A percentile compares a stretch with the other conserved stretches of the same genome.
Evolutionary conservation across 192 early-diverging fungal species (phyloP).

Genomic region (Backusella circina): DNA sequence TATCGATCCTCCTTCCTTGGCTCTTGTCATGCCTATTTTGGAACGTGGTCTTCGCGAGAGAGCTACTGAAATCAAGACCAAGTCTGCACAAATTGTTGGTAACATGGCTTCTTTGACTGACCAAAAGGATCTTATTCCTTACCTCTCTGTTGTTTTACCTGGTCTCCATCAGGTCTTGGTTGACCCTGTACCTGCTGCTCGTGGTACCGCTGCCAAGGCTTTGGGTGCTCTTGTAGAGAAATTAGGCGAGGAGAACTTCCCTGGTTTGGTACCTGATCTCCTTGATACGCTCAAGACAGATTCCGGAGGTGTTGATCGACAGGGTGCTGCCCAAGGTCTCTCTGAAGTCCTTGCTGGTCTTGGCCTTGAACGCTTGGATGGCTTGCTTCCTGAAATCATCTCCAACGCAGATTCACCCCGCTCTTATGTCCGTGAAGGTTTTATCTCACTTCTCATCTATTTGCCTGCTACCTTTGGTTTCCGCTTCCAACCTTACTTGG

Average conservation of each 20-base stretch:
- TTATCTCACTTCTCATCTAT: slow-evolving; percentile 93
- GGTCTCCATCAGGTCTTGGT: slow-evolving; percentile 85
- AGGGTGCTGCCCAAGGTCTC: slow-evolving; percentile 96
- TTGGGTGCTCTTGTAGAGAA: slow-evolving; percentile 89
- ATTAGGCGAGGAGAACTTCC: slow-evolving; percentile 93
- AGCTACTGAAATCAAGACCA: slow-evolving; percentile 88
- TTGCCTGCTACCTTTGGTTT: slow-evolving; percentile 93
- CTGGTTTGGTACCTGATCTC: slow-evolving; percentile 84
- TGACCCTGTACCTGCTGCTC: slow-evolving; percentile 95
- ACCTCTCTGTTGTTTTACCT: slow-evolving; percentile 80
- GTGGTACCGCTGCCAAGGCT: slow-evolving; percentile 90
- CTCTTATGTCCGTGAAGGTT: slow-evolving; percentile 90
- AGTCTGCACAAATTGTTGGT: slow-evolving; percentile 96
- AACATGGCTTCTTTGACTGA: slow-evolving; percentile 97
- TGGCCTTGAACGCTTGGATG: slow-evolving; percentile 81
- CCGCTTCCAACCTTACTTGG: slow-evolving; percentile 89
- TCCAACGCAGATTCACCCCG: slow-evolving; percentile 68
- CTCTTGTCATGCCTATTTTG: slow-evolving; percentile 92
- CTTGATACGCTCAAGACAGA: slow-evolving; percentile 84
- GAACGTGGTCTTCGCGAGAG: slow-evolving; percentile 90
- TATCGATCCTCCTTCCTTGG: slow-evolving; percentile 94
- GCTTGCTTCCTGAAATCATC: slow-evolving; percentile 86
- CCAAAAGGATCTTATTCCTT: slow-evolving; percentile 88
- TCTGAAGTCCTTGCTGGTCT: slow-evolving; percentile 90
- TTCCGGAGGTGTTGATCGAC: slow-evolving; percentile 88